Evolutionary conservation across 2,329 filamentous ascomycete species (phyloP), one percentile per base, ranked within the genome.

Genomic region (Xenosphaeropsis pyriputrescens): DNA sequence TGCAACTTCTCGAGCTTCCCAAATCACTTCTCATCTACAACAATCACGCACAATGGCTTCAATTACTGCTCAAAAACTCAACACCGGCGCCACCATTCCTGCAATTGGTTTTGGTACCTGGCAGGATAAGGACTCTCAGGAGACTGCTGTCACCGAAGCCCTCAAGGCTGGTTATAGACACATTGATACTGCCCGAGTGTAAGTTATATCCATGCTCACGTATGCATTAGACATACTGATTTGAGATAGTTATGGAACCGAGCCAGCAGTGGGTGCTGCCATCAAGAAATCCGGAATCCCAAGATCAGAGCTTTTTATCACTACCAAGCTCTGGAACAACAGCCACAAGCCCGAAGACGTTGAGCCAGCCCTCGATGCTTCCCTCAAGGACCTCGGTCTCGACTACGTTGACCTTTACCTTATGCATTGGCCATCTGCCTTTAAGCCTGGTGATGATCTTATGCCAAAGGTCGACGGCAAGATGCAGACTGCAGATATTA

Each of bases 321-420:
- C 72, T n/a, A 67, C 65, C 44, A 78, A 78, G 58, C 58, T 76
- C 11, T 77, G 70, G 71, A 74, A 74, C 56, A 70, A 49, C 32
- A 45, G 46, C 14, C 55, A 60, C 39, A 42, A 47, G 22, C 54
- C 53, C 3, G 50, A 55, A 18, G 53, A 58, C 43, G 53, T 58
- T 2, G 50, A 53, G 19, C 42, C 44, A 30, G 51, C 51, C 9
- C 38, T 60, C n/a, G 50, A 60, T 37, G 45, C 46, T 11, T 54
- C 55, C 3, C 45, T 62, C 18, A 51, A 55, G 34, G 55, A 57
- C 22, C 53, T 62, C 6, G 47, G 49, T 18, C 45, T 58, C 19
- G 55, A 58, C 34, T 62, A 63, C 41, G 45, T 62, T 30, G 59
- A 63, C 37, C 47, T 63, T 1, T 59, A 53, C 39, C 44, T 59